Conservation (phyloP, 345 rosid species). For the Corchorus capsularis region DNA sequence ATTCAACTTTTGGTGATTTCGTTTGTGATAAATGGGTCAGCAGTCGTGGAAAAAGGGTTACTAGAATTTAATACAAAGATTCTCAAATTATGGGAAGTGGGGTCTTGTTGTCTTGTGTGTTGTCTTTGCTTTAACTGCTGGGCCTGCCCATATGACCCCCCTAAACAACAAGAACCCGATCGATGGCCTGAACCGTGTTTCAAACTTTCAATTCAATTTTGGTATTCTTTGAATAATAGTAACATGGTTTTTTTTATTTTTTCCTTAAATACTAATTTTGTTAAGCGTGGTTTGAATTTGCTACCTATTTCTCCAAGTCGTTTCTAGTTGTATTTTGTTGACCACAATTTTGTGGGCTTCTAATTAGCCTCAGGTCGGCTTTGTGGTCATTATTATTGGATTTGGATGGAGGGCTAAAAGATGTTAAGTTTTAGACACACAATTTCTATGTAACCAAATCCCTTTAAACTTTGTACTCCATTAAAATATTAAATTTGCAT, state of each 20-base stretch:
- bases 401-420: not conserved
- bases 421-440: constrained; percentile 5
- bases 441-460: not conserved
- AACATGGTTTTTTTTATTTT: not conserved
- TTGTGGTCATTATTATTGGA: constrained; percentile 22
- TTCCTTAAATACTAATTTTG: not conserved
- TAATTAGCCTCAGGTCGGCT: constrained; percentile 18
- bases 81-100: constrained; percentile 24
- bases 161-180: not conserved
- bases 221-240: too few species aligned
- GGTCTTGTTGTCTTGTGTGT: constrained; percentile 19
- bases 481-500: not conserved
- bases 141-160: not conserved
- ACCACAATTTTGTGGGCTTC: constrained; percentile 27
- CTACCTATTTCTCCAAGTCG: not conserved
- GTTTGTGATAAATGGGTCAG: not conserved
- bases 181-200: too few species aligned
- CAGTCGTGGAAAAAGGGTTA: constrained; percentile 6
- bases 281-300: not conserved
- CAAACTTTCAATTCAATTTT: too few species aligned
- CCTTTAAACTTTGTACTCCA: not conserved
- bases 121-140: not conserved
- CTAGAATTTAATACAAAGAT: constrained; percentile 4
- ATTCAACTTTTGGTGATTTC: too few species aligned
- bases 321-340: constrained; percentile 16